A percentile compares a stretch with the other conserved stretches of the same genome.
phyloP scores from a whole-genome alignment of 1,139 yeast species.

The Suhomyces bokatorum region DNA sequence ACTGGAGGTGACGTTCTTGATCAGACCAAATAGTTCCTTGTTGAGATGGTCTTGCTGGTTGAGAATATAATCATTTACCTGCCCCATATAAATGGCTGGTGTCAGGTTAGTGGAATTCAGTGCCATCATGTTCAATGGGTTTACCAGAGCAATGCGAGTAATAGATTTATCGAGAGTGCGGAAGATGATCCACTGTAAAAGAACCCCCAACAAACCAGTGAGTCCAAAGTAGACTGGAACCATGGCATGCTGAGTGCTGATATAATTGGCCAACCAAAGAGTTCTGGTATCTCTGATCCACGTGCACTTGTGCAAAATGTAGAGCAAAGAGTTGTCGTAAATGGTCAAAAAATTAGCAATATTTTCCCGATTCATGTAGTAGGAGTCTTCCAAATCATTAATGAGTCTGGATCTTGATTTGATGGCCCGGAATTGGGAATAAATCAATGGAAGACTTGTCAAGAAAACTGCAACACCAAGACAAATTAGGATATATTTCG shows the following conservation, averaged over 20 bases:
- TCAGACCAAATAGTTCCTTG: constrained; percentile 65
- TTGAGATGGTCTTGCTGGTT: constrained; percentile 50
- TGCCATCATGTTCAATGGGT: background rate
- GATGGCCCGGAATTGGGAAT: constrained; percentile 54
- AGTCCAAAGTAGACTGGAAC: constrained; percentile 47
- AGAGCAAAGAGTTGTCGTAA: constrained; percentile 22
- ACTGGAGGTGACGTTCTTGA: constrained; percentile 52
- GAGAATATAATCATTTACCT: constrained; percentile 27
- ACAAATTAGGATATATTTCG: constrained; percentile 39
- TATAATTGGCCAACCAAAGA: constrained; percentile 51
- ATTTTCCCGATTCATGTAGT: background rate
- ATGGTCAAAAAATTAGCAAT: constrained; percentile 20
- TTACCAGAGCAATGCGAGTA: constrained; percentile 8
- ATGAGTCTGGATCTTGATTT: constrained; percentile 34
- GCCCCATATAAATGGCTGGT: constrained; percentile 17
- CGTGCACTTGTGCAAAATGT: constrained; percentile 13
- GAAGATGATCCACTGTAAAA: constrained; percentile 48
- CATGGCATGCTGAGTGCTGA: constrained; percentile 48
- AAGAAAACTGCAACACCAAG: constrained; percentile 32
- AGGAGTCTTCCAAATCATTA: constrained; percentile 18
- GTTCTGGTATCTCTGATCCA: background rate
- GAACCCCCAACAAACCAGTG: constrained; percentile 48
- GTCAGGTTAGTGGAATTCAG: background rate
- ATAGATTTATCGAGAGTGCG: constrained; percentile 6
- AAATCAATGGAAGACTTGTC: constrained; percentile 41